Conservation (phyloP, 1,284 basidiomycete genomes). For the Coniferiporia weirii region DNA sequence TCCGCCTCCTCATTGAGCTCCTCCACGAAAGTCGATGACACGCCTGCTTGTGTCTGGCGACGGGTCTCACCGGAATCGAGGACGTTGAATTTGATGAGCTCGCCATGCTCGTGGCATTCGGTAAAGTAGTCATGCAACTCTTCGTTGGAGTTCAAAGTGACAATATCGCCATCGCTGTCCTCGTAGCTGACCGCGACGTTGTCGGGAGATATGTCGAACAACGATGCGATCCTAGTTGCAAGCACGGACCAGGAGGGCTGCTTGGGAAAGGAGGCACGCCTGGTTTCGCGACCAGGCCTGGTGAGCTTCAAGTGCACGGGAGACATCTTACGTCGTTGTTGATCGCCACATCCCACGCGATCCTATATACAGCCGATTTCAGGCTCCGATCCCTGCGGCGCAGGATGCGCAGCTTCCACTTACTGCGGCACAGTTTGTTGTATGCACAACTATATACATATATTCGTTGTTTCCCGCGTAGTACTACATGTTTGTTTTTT, state of each 20-base stretch:
- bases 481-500: not conserved
- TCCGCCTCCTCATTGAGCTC: constrained; percentile 31
- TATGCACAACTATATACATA: too few relatives aligned
- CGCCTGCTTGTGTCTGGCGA: constrained; percentile 26
- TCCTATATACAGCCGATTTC: constrained; percentile 26
- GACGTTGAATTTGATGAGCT: constrained; percentile 54
- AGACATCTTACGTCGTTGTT: constrained; percentile 22
- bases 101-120: constrained; percentile 27
- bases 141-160: constrained; percentile 66
- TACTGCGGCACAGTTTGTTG: too few relatives aligned
- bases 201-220: constrained; percentile 53
- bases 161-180: constrained; percentile 63
- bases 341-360: constrained; percentile 9
- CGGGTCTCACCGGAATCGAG: constrained; percentile 47
- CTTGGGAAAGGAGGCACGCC: constrained; percentile 49
- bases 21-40: constrained; percentile 22
- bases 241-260: constrained; percentile 52
- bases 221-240: constrained; percentile 44
- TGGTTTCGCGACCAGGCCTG: constrained; percentile 44
- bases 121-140: constrained; percentile 61
- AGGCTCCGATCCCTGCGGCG: constrained; percentile 35
- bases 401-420: not conserved
- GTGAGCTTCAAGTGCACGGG: constrained; percentile 35
- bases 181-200: constrained; percentile 62
- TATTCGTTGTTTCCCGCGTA: too few relatives aligned